Percentiles rank a stretch among this genome's conserved stretches.
phyloP scores from a whole-genome alignment of 2,329 filamentous ascomycete species.

The Penicillium sp. region DNA sequence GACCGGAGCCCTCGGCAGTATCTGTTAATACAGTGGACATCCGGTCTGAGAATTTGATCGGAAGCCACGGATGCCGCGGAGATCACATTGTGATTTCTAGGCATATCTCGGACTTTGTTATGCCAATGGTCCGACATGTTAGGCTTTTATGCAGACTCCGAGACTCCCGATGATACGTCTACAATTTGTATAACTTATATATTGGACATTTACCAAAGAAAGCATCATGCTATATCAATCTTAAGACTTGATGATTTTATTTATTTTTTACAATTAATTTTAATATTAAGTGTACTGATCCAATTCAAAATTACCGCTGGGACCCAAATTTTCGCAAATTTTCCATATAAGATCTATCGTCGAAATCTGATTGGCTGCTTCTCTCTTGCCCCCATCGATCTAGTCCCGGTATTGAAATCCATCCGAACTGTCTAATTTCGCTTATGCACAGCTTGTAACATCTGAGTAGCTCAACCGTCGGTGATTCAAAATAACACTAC shows the following conservation, averaged over 20 bases:
- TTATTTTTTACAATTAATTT: neutral
- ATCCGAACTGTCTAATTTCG: constrained; percentile 33
- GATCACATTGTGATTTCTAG: constrained; percentile 11
- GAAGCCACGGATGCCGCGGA: constrained; percentile 29
- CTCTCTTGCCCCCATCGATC: constrained; percentile 12
- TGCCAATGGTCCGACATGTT: constrained; percentile 1
- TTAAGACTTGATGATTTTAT: neutral
- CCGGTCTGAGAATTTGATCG: constrained; percentile 11
- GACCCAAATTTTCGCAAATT: constrained; percentile 5
- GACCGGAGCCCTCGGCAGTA: neutral
- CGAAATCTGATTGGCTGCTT: constrained; percentile 18
- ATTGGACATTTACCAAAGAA: no score
- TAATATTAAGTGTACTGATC: neutral
- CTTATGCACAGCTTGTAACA: constrained; percentile 15
- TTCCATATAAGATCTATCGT: constrained; percentile 19
- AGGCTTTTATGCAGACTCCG: neutral
- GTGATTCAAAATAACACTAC: neutral
- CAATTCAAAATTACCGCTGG: neutral
- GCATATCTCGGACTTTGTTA: constrained; percentile 10
- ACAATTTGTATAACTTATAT: neutral
- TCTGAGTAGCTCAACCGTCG: constrained; percentile 14
- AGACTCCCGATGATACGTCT: neutral
- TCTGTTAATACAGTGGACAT: neutral
- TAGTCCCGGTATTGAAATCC: constrained; percentile 13
- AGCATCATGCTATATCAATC: neutral